phyloP scores from a whole-genome alignment of 177 flowering plant genomes.

The Vitis hybrid region DNA sequence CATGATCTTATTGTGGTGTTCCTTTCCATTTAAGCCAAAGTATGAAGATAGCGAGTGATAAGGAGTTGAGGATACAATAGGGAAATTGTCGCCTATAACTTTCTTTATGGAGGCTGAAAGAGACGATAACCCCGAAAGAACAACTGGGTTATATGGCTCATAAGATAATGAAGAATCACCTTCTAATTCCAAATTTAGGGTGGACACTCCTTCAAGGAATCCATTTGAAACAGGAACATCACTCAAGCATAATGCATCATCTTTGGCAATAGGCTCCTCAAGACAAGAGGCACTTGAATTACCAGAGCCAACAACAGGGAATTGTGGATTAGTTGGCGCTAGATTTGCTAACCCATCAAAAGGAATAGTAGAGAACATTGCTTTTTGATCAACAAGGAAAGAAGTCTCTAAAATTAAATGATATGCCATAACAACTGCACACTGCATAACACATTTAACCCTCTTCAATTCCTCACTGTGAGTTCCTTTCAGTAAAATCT shows the following conservation, averaged over 20 bases:
- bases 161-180: conserved; percentile 26
- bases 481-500: conserved; percentile 93
- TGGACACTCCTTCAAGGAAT: conserved; percentile 19
- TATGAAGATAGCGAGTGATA: conserved; percentile 40
- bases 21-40: conserved; percentile 37
- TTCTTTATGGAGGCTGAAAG: conserved; percentile 55
- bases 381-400: conserved; percentile 75
- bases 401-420: conserved; percentile 84
- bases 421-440: conserved; percentile 75
- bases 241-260: conserved; percentile 7
- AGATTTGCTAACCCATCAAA: conserved; percentile 23
- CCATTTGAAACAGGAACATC: conserved; percentile 43
- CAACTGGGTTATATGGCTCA: conserved; percentile 44
- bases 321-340: conserved; percentile 16
- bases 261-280: conserved; percentile 19
- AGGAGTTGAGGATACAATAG: conserved; percentile 38
- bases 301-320: conserved; percentile 17
- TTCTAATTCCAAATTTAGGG: conserved; percentile 13
- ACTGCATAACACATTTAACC: conserved; percentile 69
- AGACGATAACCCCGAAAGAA: conserved; percentile 52
- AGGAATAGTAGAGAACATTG: conserved; percentile 63
- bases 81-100: conserved; percentile 41
- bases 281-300: conserved; percentile 15
- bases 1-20: conserved; percentile 18
- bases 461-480: conserved; percentile 79